phyloP scores from a whole-genome alignment of 768 basidiomycete species.

The Mycena floridula region DNA sequence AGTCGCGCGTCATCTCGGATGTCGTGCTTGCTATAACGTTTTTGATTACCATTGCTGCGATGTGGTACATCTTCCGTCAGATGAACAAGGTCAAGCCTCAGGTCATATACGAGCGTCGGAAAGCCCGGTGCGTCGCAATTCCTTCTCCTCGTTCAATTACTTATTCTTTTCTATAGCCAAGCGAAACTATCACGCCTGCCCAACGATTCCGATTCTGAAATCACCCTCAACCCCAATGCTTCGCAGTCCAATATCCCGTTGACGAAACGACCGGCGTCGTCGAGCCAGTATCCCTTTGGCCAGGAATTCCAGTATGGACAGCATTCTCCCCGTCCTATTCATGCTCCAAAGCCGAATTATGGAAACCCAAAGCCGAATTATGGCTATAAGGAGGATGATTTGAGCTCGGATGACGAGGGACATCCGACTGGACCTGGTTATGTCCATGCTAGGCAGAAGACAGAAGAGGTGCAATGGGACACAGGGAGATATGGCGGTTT shows the following conservation, averaged over 20 bases:
- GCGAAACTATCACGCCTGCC: slow-evolving; percentile 30
- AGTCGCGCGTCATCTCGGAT: slow-evolving; percentile 63
- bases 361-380: neutral
- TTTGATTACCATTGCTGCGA: slow-evolving; percentile 66
- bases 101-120: slow-evolving; percentile 65
- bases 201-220: slow-evolving; percentile 4
- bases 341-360: slow-evolving; percentile 5
- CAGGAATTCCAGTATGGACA: slow-evolving; percentile 1
- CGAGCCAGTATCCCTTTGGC: slow-evolving; percentile 6
- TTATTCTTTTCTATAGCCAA: slow-evolving; percentile 35
- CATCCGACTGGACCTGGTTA: neutral
- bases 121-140: slow-evolving; percentile 47
- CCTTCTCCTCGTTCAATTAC: slow-evolving; percentile 1
- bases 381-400: neutral
- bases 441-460: slow-evolving; percentile 6
- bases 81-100: slow-evolving; percentile 65
- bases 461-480: slow-evolving; percentile 9
- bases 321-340: neutral
- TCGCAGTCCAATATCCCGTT: slow-evolving; percentile 34
- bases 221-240: slow-evolving; percentile 25
- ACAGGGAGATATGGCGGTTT: slow-evolving; percentile 2
- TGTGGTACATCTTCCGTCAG: slow-evolving; percentile 76
- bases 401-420: neutral
- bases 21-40: slow-evolving; percentile 61
- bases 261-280: neutral